A percentile compares a stretch with the other conserved stretches of the same genome.
Conservation (phyloP, 129 eudicot genomes). For the Erigeron canadensis region DNA sequence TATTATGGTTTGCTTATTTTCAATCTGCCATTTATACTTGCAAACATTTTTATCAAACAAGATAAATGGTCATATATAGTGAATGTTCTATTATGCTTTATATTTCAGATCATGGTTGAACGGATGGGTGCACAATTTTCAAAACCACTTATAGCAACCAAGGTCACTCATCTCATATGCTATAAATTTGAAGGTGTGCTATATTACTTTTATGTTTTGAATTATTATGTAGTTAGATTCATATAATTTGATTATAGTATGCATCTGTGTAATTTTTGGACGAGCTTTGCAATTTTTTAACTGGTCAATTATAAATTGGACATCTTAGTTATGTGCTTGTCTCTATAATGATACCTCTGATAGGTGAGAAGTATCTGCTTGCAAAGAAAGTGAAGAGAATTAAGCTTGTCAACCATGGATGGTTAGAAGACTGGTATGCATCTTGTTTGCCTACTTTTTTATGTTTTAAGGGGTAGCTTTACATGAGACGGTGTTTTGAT, state of each 20-base stretch:
- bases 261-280: not conserved
- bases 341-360: not conserved
- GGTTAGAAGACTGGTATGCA: constrained; percentile 91
- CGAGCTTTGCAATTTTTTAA: not conserved
- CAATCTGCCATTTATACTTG: not conserved
- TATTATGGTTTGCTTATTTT: constrained; percentile 65
- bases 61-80: constrained; percentile 1
- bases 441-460: constrained; percentile 16
- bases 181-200: constrained; percentile 87
- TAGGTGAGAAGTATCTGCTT: constrained; percentile 92
- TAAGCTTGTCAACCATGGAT: constrained; percentile 79
- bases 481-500: not conserved
- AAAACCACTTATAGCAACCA: constrained; percentile 76
- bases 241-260: not conserved
- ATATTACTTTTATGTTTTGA: constrained; percentile 1
- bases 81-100: constrained; percentile 9
- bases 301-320: not conserved
- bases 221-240: not conserved
- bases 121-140: constrained; percentile 88
- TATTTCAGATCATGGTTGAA: constrained; percentile 66
- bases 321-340: not conserved
- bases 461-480: constrained; percentile 6
- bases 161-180: constrained; percentile 94
- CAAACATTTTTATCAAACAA: constrained; percentile 3
- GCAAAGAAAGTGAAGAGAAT: constrained; percentile 78